Evolutionary conservation across 2,329 filamentous ascomycete species (phyloP).

Genomic region (Dactylellina sp.): DNA sequence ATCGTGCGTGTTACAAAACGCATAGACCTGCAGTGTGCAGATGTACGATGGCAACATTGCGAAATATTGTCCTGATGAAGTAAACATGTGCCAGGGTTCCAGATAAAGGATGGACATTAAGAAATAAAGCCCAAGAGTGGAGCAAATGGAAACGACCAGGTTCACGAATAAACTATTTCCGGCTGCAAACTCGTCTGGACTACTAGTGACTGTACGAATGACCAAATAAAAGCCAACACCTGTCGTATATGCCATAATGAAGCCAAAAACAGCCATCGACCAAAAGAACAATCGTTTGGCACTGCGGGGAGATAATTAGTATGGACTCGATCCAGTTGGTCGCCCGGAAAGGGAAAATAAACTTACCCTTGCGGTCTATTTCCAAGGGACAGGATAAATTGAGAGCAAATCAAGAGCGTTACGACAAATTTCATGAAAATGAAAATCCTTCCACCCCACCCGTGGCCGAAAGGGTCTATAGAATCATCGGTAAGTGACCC

Average conservation of each 20-base stretch:
- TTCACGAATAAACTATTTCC: slow-evolving; percentile 95
- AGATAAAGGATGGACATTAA: slow-evolving; percentile 96
- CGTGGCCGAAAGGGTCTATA: slow-evolving; percentile 91
- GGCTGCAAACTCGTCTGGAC: slow-evolving; percentile 69
- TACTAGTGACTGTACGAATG: slow-evolving; percentile 76
- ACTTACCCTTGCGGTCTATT: slow-evolving; percentile 87
- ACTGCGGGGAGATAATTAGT: slow-evolving; percentile 58
- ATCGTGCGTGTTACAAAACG: slow-evolving; percentile 99
- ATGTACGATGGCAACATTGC: slow-evolving; percentile 91
- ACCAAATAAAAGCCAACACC: slow-evolving; percentile 92
- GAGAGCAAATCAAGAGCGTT: slow-evolving; percentile 87
- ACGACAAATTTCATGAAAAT: slow-evolving; percentile 85
- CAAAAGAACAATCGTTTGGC: slow-evolving; percentile 89
- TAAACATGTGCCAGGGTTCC: slow-evolving; percentile 99
- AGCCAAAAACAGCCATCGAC: slow-evolving; percentile 86
- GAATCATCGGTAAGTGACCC: slow-evolving; percentile 83
- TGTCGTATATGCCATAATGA: slow-evolving; percentile 96
- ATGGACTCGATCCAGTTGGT: too few relatives aligned
- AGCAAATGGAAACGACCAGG: slow-evolving; percentile 87
- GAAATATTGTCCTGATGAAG: slow-evolving; percentile 90
- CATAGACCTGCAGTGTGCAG: slow-evolving; percentile 96
- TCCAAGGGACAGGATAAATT: slow-evolving; percentile 96
- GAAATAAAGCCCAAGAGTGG: slow-evolving; percentile 93
- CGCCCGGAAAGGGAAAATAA: background rate
- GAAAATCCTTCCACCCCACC: slow-evolving; percentile 86